Evolutionary conservation across 495 filamentous ascomycete genomes (phyloP).

Genomic region (Talaromyces proteolyticus): DNA sequence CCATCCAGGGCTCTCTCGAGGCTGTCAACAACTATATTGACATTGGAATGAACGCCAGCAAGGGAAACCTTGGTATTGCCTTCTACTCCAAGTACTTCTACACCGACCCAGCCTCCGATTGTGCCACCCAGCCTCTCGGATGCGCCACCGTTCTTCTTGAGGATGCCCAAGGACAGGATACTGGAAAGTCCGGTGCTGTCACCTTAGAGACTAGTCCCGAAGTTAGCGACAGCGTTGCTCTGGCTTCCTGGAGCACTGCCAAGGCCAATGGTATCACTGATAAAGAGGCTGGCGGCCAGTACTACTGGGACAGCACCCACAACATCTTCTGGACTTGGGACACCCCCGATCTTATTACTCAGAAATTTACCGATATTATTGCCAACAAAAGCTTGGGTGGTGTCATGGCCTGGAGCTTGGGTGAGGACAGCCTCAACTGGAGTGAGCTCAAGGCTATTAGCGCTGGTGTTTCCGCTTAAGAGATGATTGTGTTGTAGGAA

Average conservation of each 20-base stretch:
- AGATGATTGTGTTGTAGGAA: too few species aligned
- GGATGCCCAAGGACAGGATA: slow-evolving; percentile 57
- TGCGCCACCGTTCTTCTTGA: slow-evolving; percentile 60
- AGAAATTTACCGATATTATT: slow-evolving; percentile 60
- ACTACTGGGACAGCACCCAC: slow-evolving; percentile 56
- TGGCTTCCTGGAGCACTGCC: slow-evolving; percentile 42
- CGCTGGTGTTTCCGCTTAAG: slow-evolving; percentile 33
- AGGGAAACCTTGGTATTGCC: slow-evolving; percentile 68
- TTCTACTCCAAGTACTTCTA: slow-evolving; percentile 72
- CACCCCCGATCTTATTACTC: slow-evolving; percentile 51
- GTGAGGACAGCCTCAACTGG: slow-evolving; percentile 54
- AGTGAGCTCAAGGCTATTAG: slow-evolving; percentile 58
- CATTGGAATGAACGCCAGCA: slow-evolving; percentile 47
- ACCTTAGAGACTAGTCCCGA: slow-evolving; percentile 29
- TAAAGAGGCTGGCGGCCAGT: slow-evolving; percentile 55
- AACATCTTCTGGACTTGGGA: slow-evolving; percentile 75
- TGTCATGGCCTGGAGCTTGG: slow-evolving; percentile 69
- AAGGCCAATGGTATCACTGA: slow-evolving; percentile 50
- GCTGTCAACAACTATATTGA: slow-evolving; percentile 54
- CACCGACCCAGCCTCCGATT: slow-evolving; percentile 44
- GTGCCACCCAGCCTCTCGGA: slow-evolving; percentile 45
- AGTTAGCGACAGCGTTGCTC: slow-evolving; percentile 14
- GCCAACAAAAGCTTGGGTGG: slow-evolving; percentile 55
- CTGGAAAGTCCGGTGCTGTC: slow-evolving; percentile 55
- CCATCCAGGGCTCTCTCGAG: slow-evolving; percentile 47